Evolutionary conservation across 1,284 basidiomycete species (phyloP).

Genomic region (Ganoderma resinaceum): DNA sequence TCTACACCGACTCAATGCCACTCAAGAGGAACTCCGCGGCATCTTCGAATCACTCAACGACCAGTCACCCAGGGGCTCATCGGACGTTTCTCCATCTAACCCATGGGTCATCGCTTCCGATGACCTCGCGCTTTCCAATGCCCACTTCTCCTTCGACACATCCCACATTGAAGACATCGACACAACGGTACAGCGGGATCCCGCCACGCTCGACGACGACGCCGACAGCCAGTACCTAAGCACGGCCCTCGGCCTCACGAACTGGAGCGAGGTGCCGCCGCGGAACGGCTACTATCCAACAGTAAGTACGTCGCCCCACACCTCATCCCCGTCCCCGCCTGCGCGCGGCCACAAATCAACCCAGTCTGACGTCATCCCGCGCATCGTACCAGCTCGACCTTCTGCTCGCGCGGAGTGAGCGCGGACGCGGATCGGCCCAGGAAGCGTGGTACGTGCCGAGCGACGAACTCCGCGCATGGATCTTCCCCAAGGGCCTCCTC

Average conservation of each 20-base stretch:
- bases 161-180: neutral
- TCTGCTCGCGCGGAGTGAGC: neutral
- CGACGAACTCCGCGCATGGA: conserved; percentile 7
- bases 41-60: neutral
- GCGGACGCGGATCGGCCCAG: neutral
- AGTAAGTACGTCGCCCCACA: neutral
- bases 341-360: neutral
- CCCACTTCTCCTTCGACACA: neutral
- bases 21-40: neutral
- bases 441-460: conserved; percentile 11
- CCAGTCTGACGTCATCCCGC: neutral
- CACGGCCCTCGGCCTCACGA: conserved; percentile 7
- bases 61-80: neutral
- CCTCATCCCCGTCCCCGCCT: neutral
- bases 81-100: conserved; percentile 18
- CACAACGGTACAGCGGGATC: neutral
- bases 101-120: neutral
- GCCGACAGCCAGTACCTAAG: conserved; percentile 8
- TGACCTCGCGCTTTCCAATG: neutral
- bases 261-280: conserved; percentile 16
- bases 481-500: neutral
- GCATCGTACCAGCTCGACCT: neutral
- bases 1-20: neutral
- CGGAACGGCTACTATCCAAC: conserved; percentile 8
- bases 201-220: neutral